Conservation (phyloP, 2,329 filamentous ascomycete genomes). For the Sporothrix humicola region DNA sequence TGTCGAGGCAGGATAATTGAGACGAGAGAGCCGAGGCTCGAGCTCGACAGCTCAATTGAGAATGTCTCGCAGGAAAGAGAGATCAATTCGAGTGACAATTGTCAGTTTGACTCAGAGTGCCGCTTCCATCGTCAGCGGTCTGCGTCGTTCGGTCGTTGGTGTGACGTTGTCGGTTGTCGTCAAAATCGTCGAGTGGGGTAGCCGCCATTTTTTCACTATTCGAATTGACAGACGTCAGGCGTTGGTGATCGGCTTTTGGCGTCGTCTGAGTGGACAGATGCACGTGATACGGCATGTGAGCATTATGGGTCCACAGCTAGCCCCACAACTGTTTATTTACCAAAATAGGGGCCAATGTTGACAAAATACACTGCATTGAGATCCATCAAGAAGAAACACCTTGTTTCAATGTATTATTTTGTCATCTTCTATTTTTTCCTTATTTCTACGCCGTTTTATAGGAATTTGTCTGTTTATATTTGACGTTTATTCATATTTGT, state of each 20-base stretch:
- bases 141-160: background rate
- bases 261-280: background rate
- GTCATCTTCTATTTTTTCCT: background rate
- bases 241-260: background rate
- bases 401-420: background rate
- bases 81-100: background rate
- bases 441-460: background rate
- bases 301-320: too few relatives aligned
- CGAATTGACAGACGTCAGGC: background rate
- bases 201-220: background rate
- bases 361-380: background rate
- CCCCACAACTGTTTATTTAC: background rate
- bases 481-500: too few relatives aligned
- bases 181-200: slow-evolving; percentile 20
- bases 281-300: slow-evolving; percentile 15
- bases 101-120: background rate
- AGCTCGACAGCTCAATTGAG: background rate
- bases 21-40: background rate
- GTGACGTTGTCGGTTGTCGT: slow-evolving; percentile 12
- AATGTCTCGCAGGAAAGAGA: background rate
- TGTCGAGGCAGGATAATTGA: background rate
- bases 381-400: background rate
- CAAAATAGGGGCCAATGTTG: background rate
- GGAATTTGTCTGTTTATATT: too few relatives aligned
- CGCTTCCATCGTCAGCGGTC: background rate